Conservation (phyloP, 495 filamentous ascomycete genomes). For the Parachaetomium inaequale region DNA sequence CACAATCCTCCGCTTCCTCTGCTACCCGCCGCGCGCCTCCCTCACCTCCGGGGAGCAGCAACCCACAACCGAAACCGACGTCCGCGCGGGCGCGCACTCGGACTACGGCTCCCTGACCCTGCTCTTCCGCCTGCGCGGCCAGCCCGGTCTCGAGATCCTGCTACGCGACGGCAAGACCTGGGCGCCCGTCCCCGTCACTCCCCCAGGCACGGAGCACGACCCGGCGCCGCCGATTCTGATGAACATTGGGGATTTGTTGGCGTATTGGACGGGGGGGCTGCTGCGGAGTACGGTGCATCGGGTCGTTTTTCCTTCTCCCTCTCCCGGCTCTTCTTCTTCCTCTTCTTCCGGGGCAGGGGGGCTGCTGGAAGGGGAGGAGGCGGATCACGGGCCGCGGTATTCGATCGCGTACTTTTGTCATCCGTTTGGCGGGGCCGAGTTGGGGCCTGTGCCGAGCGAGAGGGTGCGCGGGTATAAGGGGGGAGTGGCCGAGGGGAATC, state of each 20-base stretch:
- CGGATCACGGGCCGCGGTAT: constrained; percentile 54
- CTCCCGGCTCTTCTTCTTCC: too few relatives aligned
- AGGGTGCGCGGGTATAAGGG: constrained; percentile 33
- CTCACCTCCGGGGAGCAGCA: constrained; percentile 46
- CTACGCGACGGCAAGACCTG: constrained; percentile 52
- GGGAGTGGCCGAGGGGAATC: constrained; percentile 37
- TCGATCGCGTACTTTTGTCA: constrained; percentile 92
- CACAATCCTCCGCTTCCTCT: constrained; percentile 76
- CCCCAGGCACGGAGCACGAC: constrained; percentile 50
- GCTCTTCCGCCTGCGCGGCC: constrained; percentile 77
- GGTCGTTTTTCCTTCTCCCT: constrained; percentile 70
- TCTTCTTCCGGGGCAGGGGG: constrained; percentile 11
- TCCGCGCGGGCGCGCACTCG: constrained; percentile 86
- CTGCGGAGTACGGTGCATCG: constrained; percentile 83
- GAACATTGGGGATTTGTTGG: constrained; percentile 88
- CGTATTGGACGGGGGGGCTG: constrained; percentile 86
- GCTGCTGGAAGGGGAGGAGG: constrained; percentile 52
- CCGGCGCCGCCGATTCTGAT: constrained; percentile 74
- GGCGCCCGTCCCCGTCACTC: constrained; percentile 60
- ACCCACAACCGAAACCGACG: constrained; percentile 57
- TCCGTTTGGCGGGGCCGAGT: constrained; percentile 64
- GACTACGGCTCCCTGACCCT: constrained; percentile 89
- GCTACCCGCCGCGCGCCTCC: constrained; percentile 57
- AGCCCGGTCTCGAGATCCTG: constrained; percentile 84
- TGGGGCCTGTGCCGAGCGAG: constrained; percentile 73